Conservation (phyloP, 1,284 basidiomycete genomes). For the Trichosporon ovoides region DNA sequence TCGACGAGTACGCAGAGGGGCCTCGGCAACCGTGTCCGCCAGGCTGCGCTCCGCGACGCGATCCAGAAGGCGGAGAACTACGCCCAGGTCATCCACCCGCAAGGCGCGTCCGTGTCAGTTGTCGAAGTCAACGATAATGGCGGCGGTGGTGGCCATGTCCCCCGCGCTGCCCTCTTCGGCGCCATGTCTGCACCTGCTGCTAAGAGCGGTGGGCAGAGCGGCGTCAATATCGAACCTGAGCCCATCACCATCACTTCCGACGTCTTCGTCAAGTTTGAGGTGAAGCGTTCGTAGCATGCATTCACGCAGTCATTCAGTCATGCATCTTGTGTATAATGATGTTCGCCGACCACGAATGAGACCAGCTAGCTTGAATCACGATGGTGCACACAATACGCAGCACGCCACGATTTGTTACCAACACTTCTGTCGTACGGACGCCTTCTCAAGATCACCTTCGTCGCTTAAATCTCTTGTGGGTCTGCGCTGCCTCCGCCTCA, state of each 20-base stretch:
- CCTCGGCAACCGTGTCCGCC: slow-evolving; percentile 8
- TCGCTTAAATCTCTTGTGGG: no score
- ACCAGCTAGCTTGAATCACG: no score
- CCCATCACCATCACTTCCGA: background rate
- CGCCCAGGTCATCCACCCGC: background rate
- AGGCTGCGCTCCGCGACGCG: slow-evolving; percentile 13
- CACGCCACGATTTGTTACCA: no score
- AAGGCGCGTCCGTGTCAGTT: background rate
- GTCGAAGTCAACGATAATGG: slow-evolving; percentile 10
- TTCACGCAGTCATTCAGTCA: no score
- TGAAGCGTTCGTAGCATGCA: background rate
- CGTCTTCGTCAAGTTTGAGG: background rate
- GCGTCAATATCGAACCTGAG: background rate
- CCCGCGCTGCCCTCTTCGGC: background rate
- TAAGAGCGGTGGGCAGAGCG: background rate
- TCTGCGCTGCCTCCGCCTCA: no score
- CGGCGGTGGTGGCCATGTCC: background rate
- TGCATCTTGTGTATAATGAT: no score
- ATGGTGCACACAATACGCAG: no score
- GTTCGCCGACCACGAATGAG: no score
- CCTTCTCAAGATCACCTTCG: no score
- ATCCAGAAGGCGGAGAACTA: slow-evolving; percentile 16
- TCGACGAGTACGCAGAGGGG: background rate
- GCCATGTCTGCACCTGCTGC: background rate
- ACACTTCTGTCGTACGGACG: no score